These are phyloP conservation scores for Hermanozyma aechmeae DNA, from an alignment of 805 yeast genomes.

Conservation along the genomic window DNA sequence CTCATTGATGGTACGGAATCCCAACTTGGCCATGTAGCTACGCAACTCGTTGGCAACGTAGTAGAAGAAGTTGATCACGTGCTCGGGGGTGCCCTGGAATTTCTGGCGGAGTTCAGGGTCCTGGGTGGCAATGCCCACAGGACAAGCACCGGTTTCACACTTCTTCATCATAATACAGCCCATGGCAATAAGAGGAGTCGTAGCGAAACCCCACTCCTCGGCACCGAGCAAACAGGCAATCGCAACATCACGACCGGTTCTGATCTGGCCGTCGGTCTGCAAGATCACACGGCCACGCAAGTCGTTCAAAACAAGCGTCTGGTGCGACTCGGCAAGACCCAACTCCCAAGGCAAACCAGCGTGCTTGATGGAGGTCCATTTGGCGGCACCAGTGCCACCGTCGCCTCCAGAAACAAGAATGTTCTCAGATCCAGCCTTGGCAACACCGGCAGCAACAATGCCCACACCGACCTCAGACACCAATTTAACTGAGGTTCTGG, in stretches of 20 bases:
- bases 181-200: constrained; percentile 93
- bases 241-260: constrained; percentile 96
- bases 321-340: constrained; percentile 97
- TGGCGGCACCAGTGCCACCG: constrained; percentile 99
- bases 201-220: constrained; percentile 97
- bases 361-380: constrained; percentile 93
- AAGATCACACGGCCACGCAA: constrained; percentile 91
- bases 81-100: constrained; percentile 96
- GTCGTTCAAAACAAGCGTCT: constrained; percentile 90
- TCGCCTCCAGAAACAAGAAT: constrained; percentile 94
- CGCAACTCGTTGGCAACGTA: constrained; percentile 90
- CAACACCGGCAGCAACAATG: constrained; percentile 98
- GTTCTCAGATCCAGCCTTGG: constrained; percentile 97
- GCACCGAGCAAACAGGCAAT: constrained; percentile 95
- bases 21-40: constrained; percentile 86
- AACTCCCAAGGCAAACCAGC: constrained; percentile 99
- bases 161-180: constrained; percentile 96
- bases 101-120: constrained; percentile 89
- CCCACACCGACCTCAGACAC: constrained; percentile 99
- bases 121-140: constrained; percentile 98
- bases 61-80: constrained; percentile 94
- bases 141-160: constrained; percentile 50
- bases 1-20: constrained; percentile 92
- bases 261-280: constrained; percentile 97
- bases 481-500: constrained; percentile 91